These are phyloP conservation scores for Rhodomyrtus psidioides DNA, from an alignment of 441 rosid genomes.

Conservation along the genomic window DNA sequence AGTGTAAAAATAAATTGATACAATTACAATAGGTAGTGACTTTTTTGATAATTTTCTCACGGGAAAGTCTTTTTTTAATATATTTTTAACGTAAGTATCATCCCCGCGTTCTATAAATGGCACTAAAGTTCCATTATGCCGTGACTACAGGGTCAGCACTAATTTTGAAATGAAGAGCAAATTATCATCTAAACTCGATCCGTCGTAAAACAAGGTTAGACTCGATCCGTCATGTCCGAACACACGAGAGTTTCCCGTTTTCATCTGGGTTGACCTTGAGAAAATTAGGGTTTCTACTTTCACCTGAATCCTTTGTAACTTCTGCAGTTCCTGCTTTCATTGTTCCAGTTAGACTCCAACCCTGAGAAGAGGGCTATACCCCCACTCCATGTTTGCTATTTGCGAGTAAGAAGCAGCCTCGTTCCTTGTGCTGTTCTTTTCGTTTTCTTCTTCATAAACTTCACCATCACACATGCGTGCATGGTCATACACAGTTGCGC, in stretches of 20 bases:
- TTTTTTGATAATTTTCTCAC: too few relatives aligned
- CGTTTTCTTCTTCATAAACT: background rate
- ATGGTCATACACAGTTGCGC: background rate
- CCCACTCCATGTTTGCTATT: background rate
- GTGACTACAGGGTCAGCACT: background rate
- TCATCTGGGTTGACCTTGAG: background rate
- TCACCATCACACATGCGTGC: background rate
- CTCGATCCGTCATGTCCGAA: background rate
- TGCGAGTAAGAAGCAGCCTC: background rate
- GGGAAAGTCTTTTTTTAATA: background rate
- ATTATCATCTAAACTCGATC: background rate
- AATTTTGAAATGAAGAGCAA: background rate
- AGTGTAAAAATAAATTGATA: too few relatives aligned
- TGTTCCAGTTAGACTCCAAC: background rate
- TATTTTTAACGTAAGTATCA: background rate
- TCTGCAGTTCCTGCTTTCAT: background rate
- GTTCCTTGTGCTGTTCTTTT: background rate
- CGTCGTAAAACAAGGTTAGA: background rate
- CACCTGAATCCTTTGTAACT: background rate
- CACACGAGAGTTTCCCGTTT: background rate
- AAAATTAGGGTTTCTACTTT: background rate
- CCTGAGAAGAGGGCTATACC: background rate
- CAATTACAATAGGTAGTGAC: too few relatives aligned
- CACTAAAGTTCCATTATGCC: background rate
- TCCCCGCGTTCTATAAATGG: background rate